Conservation (phyloP, 2,329 filamentous ascomycete species). For the Zarea fungicola region DNA sequence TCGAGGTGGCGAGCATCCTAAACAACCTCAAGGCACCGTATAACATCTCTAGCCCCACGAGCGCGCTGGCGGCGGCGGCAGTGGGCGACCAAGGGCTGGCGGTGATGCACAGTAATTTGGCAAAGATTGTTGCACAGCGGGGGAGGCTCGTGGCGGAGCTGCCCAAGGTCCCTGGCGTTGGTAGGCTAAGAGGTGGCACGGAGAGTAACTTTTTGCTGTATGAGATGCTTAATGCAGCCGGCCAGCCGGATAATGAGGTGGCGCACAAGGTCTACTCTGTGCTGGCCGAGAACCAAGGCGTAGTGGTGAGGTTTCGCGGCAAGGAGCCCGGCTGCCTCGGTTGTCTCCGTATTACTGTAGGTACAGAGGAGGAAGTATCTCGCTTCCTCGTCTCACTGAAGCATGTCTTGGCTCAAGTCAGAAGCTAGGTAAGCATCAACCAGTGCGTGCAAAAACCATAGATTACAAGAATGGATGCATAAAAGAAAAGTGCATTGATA, state of each 20-base stretch:
- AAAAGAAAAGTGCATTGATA: not conserved
- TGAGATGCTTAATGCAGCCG: conserved; percentile 71
- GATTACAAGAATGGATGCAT: not conserved
- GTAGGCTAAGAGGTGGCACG: conserved; percentile 71
- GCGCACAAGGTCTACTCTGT: conserved; percentile 78
- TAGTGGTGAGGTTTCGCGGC: conserved; percentile 89
- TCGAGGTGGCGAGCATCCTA: conserved; percentile 69
- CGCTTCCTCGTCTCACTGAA: conserved; percentile 68
- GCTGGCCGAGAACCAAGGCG: conserved; percentile 78
- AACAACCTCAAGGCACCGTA: conserved; percentile 96
- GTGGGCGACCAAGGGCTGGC: conserved; percentile 61
- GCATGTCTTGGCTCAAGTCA: conserved; percentile 42
- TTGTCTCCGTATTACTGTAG: conserved; percentile 86
- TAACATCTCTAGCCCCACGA: conserved; percentile 87
- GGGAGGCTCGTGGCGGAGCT: conserved; percentile 70
- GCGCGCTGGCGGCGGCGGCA: conserved; percentile 70
- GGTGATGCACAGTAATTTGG: conserved; percentile 66
- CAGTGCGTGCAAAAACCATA: not conserved
- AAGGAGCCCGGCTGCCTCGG: conserved; percentile 87
- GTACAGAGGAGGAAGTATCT: conserved; percentile 80
- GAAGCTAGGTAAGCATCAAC: conserved; percentile 14
- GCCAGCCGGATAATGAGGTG: conserved; percentile 70
- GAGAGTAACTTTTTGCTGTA: conserved; percentile 88
- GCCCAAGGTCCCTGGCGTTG: conserved; percentile 70
- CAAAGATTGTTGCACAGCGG: conserved; percentile 69